These are phyloP conservation scores for Gymnopilus dilepis DNA, from an alignment of 768 basidiomycete species.

Conservation along the genomic window DNA sequence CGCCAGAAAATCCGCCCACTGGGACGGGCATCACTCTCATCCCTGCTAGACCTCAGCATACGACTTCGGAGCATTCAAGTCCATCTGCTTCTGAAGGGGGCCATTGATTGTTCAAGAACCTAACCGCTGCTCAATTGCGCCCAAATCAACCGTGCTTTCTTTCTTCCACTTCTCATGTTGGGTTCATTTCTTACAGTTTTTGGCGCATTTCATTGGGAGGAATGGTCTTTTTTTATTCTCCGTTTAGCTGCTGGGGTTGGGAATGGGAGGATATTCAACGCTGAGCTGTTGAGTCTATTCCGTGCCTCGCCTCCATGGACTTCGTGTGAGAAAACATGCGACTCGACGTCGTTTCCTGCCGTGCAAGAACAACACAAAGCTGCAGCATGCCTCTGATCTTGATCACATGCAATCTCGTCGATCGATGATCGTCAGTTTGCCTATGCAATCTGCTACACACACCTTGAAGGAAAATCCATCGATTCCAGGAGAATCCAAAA, in stretches of 20 bases:
- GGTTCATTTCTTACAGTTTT: constrained; percentile 32
- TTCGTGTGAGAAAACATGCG: constrained; percentile 14
- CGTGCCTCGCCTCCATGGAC: constrained; percentile 11
- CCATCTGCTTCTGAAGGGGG: constrained; percentile 56
- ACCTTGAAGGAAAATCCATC: constrained; percentile 29
- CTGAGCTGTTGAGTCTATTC: constrained; percentile 27
- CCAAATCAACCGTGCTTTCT: constrained; percentile 31
- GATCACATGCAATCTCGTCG: constrained; percentile 31
- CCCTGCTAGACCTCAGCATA: constrained; percentile 63
- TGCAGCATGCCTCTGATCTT: constrained; percentile 25
- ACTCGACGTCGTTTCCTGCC: constrained; percentile 21
- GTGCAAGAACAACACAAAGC: constrained; percentile 17
- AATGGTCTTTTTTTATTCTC: constrained; percentile 35
- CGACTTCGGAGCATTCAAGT: constrained; percentile 67
- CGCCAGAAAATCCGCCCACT: constrained; percentile 55
- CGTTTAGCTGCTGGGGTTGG: constrained; percentile 16
- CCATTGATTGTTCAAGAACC: constrained; percentile 40
- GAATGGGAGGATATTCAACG: constrained; percentile 27
- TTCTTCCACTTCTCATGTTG: constrained; percentile 25
- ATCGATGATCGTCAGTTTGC: constrained; percentile 31
- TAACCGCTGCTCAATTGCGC: constrained; percentile 40
- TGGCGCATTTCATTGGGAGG: constrained; percentile 32
- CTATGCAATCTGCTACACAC: constrained; percentile 27
- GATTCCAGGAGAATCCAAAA: constrained; percentile 41
- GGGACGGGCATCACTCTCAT: constrained; percentile 51